Evolutionary conservation across 257 asterid genomes (phyloP), one percentile per base, ranked within the genome.

Genomic region (Ajuga chamaepitys): DNA sequence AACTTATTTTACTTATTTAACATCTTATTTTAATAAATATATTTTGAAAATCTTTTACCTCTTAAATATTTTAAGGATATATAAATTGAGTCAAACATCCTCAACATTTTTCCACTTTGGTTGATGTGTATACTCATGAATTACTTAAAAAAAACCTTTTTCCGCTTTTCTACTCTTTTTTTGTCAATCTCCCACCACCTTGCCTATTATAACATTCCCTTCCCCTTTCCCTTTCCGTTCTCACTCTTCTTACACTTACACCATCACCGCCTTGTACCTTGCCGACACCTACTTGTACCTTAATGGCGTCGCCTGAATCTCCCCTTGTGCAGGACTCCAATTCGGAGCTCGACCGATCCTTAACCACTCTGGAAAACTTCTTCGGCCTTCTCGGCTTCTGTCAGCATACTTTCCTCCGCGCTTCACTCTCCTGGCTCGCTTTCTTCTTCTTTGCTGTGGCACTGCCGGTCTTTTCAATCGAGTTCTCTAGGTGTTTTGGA

Each of bases 311-410:
- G 11, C 20, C 63, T 17, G 75, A 79, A 13, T 59, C 44, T 8
- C 81, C 82, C 1, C 78, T 80, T 4, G 12, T 74, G 38, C 68
- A 44, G 64, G 65, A 64, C 62, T 17, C 76, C n/a, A 81, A 77
- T 4, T 8, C 68, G 21, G 82, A 76, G 67, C 81, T 87, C 41
- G 87, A 83, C 35, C 66, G 76, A 22, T 73, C 81, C 69, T 30
- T 90, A 24, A 38, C 51, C 12, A 70, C 54, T 32, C 83, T 90
- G 2, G 88, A 87, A 20, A 46, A 9, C 13, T 78, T 90, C 66
- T 86, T 90, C 61, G 70, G 75, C 22, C 30, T 82, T 20, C 80
- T 87, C 26, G 97, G 97, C 0, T 90, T 85, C 77, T 69, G 81
- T 58, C 95, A 87, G 57, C 50, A 64, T 68, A 77, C 82, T 48